Evolutionary conservation across 306 rosid species (phyloP).

Genomic region (Lathyrus oleraceus): DNA sequence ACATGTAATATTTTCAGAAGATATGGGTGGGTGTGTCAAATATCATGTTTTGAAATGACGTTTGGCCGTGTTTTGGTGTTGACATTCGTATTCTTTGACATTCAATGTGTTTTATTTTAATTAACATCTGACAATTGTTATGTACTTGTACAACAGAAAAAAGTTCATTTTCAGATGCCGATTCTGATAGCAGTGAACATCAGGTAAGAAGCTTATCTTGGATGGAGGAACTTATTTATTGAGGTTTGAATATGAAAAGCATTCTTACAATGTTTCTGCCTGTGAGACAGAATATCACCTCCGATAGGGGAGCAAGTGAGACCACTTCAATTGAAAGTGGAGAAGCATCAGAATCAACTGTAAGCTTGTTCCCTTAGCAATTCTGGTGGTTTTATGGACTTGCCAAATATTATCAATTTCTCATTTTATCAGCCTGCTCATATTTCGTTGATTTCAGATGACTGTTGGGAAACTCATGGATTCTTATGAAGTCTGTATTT

Average conservation of each 20-base stretch:
- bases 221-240: constrained; percentile 29
- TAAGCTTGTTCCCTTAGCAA: constrained; percentile 42
- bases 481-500: constrained; percentile 79
- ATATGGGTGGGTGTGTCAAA: constrained; percentile 29
- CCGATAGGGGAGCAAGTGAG: constrained; percentile 41
- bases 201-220: constrained; percentile 58
- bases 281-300: constrained; percentile 66
- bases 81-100: constrained; percentile 22
- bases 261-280: constrained; percentile 41
- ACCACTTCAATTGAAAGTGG: constrained; percentile 50
- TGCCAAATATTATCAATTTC: constrained; percentile 24
- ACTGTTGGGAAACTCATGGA: constrained; percentile 76
- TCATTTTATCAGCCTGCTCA: constrained; percentile 34
- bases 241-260: constrained; percentile 30
- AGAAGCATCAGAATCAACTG: constrained; percentile 57
- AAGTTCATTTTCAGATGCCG: constrained; percentile 53
- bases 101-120: constrained; percentile 6
- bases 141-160: constrained; percentile 55
- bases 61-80: constrained; percentile 25
- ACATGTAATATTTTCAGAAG: constrained; percentile 23
- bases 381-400: constrained; percentile 20
- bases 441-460: constrained; percentile 59
- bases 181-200: constrained; percentile 50
- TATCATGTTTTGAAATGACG: constrained; percentile 30
- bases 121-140: constrained; percentile 33